phyloP scores from a whole-genome alignment of 139 green algal species.

The Edaphochlamys debaryana region DNA sequence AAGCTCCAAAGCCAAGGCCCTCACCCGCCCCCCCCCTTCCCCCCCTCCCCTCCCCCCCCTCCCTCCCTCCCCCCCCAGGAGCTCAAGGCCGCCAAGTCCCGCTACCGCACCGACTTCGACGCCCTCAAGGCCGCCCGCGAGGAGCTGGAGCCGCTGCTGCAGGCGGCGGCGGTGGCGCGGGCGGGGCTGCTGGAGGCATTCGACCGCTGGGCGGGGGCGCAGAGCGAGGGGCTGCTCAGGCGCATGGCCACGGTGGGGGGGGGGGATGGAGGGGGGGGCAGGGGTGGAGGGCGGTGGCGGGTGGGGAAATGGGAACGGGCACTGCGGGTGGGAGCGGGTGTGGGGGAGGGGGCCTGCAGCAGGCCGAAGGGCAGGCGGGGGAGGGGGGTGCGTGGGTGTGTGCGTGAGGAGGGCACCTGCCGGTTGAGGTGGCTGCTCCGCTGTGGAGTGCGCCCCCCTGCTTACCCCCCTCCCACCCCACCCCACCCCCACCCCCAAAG shows the following conservation, averaged over 20 bases:
- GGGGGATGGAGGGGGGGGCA: no score
- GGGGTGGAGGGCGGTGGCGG: not conserved
- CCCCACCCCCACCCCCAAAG: not conserved
- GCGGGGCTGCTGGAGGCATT: slow-evolving; percentile 71
- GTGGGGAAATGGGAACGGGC: not conserved
- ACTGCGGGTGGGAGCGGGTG: no score
- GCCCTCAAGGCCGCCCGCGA: slow-evolving; percentile 59
- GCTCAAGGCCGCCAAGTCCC: slow-evolving; percentile 63
- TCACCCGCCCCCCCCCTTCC: not conserved
- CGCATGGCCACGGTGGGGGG: slow-evolving; percentile 11
- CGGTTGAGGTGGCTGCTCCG: no score
- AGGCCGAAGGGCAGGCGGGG: no score
- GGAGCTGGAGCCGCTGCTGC: slow-evolving; percentile 49
- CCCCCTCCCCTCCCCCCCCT: not conserved
- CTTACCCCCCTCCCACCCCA: not conserved
- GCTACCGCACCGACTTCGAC: slow-evolving; percentile 69
- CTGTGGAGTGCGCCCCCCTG: no score
- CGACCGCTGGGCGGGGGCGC: slow-evolving; percentile 56
- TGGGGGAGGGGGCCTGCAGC: no score
- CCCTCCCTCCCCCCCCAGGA: no score
- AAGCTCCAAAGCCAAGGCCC: no score
- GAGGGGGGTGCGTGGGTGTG: no score
- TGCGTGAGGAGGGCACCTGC: no score
- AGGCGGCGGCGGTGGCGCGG: slow-evolving; percentile 55
- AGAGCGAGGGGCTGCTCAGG: slow-evolving; percentile 38